Percentiles rank a stretch among this genome's conserved stretches.
Evolutionary conservation across 306 rosid species (phyloP).

Genomic region (Sesbania bispinosa): DNA sequence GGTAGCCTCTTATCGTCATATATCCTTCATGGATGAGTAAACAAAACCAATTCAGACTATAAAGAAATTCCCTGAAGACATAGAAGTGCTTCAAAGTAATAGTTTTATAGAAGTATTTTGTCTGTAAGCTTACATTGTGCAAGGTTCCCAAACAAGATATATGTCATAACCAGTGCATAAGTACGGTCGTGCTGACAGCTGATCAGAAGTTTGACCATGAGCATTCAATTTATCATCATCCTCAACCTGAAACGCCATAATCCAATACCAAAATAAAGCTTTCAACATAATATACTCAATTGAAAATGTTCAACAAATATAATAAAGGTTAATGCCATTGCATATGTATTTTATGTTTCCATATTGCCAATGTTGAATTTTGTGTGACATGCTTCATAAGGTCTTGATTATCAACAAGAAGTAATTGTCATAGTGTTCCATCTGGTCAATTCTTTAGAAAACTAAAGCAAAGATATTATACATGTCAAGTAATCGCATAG

Average conservation of each 20-base stretch:
- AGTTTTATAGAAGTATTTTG: slow-evolving; percentile 1
- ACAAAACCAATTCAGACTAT: background rate
- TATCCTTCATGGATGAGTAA: background rate
- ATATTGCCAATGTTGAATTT: slow-evolving; percentile 10
- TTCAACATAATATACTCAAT: background rate
- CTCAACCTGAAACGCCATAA: slow-evolving; percentile 50
- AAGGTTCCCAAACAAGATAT: slow-evolving; percentile 95
- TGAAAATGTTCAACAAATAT: background rate
- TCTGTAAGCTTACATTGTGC: slow-evolving; percentile 67
- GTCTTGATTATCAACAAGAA: background rate
- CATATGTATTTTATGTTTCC: background rate
- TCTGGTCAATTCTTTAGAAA: background rate
- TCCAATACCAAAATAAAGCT: slow-evolving; percentile 7
- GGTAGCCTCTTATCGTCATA: background rate
- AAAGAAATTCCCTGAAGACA: background rate
- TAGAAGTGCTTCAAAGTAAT: slow-evolving; percentile 1
- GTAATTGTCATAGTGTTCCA: background rate
- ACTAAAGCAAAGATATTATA: background rate
- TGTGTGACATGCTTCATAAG: slow-evolving; percentile 15
- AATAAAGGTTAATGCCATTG: slow-evolving; percentile 13
- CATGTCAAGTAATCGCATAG: background rate
- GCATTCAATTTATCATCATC: slow-evolving; percentile 37
- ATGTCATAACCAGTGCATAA: slow-evolving; percentile 94
- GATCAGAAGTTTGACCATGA: slow-evolving; percentile 26
- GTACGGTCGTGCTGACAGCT: slow-evolving; percentile 55